Percentiles rank a stretch among this genome's conserved stretches.
Evolutionary conservation across 768 basidiomycete species (phyloP).

Genomic region (Lactifluus echinatus): DNA sequence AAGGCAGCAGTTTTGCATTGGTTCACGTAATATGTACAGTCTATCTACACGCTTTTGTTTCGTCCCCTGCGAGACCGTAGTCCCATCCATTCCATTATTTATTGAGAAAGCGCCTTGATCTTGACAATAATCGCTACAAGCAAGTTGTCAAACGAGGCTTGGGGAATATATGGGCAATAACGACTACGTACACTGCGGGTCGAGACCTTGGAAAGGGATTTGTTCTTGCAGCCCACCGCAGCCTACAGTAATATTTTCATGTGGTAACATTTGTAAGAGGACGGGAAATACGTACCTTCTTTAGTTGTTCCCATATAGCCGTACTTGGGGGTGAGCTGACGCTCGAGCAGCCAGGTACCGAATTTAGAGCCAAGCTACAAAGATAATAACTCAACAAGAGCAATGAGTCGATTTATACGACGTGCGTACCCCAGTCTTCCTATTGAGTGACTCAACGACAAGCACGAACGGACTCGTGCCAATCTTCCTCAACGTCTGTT

Average conservation of each 20-base stretch:
- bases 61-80: neutral
- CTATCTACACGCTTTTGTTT: neutral
- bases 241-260: conserved; percentile 28
- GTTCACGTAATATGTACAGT: too few relatives aligned
- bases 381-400: neutral
- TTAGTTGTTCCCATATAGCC: conserved; percentile 73
- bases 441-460: conserved; percentile 79
- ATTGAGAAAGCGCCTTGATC: conserved; percentile 36
- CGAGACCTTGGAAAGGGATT: conserved; percentile 76
- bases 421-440: conserved; percentile 64
- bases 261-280: neutral
- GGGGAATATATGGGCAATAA: neutral
- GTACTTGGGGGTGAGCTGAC: conserved; percentile 70
- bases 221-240: conserved; percentile 76
- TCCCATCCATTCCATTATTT: neutral
- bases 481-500: conserved; percentile 55
- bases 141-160: neutral
- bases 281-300: conserved; percentile 34
- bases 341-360: conserved; percentile 82
- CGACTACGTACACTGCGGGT: conserved; percentile 55
- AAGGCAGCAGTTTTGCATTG: too few relatives aligned
- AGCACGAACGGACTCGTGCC: conserved; percentile 72
- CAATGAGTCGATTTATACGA: neutral
- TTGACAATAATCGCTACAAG: conserved; percentile 37
- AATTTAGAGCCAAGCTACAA: conserved; percentile 65